phyloP scores from a whole-genome alignment of 495 filamentous ascomycete species.

The Poronia punctata region DNA sequence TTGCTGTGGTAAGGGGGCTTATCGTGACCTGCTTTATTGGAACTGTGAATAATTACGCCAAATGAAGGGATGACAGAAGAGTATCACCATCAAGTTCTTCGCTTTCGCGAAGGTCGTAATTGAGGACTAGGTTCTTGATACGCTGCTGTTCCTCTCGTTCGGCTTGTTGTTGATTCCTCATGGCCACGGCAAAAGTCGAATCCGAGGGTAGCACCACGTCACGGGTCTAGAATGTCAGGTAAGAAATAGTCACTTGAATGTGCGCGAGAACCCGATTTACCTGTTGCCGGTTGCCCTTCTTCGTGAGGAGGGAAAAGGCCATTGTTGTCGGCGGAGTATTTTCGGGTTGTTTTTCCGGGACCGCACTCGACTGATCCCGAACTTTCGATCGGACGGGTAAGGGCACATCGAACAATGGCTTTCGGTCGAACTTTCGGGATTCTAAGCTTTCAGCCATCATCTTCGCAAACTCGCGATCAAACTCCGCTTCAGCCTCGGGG shows the following conservation, averaged over 20 bases:
- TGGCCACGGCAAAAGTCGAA: slow-evolving; percentile 87
- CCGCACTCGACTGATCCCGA: slow-evolving; percentile 46
- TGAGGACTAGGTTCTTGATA: slow-evolving; percentile 95
- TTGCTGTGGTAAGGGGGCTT: slow-evolving; percentile 39
- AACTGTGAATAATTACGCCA: slow-evolving; percentile 40
- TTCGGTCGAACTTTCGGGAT: slow-evolving; percentile 88
- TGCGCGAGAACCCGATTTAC: slow-evolving; percentile 44
- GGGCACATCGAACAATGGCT: slow-evolving; percentile 87
- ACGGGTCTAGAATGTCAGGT: slow-evolving; percentile 57
- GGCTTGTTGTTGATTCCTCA: slow-evolving; percentile 90
- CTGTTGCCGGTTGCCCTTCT: slow-evolving; percentile 93
- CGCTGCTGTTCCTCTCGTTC: slow-evolving; percentile 94
- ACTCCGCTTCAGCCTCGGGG: slow-evolving; percentile 91
- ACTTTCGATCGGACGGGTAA: slow-evolving; percentile 75
- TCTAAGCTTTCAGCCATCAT: slow-evolving; percentile 98
- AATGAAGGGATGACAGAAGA: slow-evolving; percentile 29
- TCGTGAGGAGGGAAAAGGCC: slow-evolving; percentile 94
- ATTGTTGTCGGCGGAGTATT: slow-evolving; percentile 48
- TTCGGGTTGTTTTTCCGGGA: slow-evolving; percentile 44
- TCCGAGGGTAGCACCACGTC: slow-evolving; percentile 92
- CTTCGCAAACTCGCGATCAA: slow-evolving; percentile 96
- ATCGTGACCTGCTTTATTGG: slow-evolving; percentile 38
- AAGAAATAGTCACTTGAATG: neutral
- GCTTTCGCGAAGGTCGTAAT: slow-evolving; percentile 82
- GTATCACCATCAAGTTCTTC: slow-evolving; percentile 67